Conservation (phyloP, 768 basidiomycete species). For the Omphalotus guepiniiformis region DNA sequence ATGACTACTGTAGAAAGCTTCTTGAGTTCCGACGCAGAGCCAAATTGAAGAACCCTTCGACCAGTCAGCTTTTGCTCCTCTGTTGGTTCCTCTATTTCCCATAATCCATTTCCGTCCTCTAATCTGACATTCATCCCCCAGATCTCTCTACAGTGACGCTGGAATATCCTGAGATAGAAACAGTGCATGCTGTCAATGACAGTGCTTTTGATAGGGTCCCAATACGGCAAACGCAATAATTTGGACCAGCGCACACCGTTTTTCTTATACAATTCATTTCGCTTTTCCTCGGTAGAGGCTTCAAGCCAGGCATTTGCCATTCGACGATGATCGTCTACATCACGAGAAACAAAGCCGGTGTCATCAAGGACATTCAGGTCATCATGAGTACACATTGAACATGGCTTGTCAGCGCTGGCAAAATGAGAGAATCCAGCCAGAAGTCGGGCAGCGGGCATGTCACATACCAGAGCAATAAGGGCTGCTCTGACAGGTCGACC, state of each 20-base stretch:
- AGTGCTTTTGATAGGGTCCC: constrained; percentile 14
- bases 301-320: background rate
- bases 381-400: constrained; percentile 4
- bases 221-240: constrained; percentile 20
- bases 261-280: constrained; percentile 9
- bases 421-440: constrained; percentile 13
- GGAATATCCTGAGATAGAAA: constrained; percentile 10
- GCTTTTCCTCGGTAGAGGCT: constrained; percentile 4
- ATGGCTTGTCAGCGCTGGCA: background rate
- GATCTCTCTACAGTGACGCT: constrained; percentile 15
- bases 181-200: constrained; percentile 18
- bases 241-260: constrained; percentile 16
- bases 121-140: constrained; percentile 20
- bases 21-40: background rate
- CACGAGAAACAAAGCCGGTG: background rate
- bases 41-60: background rate
- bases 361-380: background rate
- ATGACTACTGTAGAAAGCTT: background rate
- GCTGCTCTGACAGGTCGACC: constrained; percentile 22
- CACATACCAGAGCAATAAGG: constrained; percentile 26
- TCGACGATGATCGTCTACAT: background rate
- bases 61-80: background rate
- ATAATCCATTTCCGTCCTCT: constrained; percentile 16
- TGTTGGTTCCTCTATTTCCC: background rate
- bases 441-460: constrained; percentile 31